Conservation (phyloP, 2,329 filamentous ascomycete genomes). For the Diplocarpon mali region DNA sequence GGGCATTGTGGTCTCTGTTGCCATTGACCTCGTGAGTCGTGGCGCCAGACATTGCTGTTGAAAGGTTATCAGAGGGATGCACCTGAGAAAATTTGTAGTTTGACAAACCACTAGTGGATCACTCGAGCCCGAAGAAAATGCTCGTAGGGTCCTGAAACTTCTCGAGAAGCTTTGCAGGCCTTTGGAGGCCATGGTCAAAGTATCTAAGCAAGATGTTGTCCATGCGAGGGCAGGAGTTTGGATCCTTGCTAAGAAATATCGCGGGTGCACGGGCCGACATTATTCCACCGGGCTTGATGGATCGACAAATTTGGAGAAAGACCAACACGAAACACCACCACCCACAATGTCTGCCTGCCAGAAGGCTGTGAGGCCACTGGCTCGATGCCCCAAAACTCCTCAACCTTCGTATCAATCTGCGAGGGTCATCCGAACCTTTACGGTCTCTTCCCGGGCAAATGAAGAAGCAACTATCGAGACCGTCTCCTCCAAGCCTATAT, state of each 20-base stretch:
- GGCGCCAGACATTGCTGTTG: slow-evolving; percentile 34
- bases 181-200: slow-evolving; percentile 26
- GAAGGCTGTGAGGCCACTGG: slow-evolving; percentile 45
- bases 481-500: slow-evolving; percentile 29
- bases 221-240: slow-evolving; percentile 8
- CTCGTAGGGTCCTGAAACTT: slow-evolving; percentile 21
- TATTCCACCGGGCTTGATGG: slow-evolving; percentile 11
- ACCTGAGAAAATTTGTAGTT: neutral
- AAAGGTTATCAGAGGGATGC: slow-evolving; percentile 10
- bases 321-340: slow-evolving; percentile 14
- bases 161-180: slow-evolving; percentile 23
- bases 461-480: slow-evolving; percentile 28
- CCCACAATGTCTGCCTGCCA: slow-evolving; percentile 47
- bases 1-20: slow-evolving; percentile 33
- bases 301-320: slow-evolving; percentile 19
- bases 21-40: slow-evolving; percentile 34
- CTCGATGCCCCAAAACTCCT: slow-evolving; percentile 39
- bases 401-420: slow-evolving; percentile 21
- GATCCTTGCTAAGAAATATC: slow-evolving; percentile 17
- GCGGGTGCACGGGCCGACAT: slow-evolving; percentile 9
- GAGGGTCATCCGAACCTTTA: slow-evolving; percentile 21
- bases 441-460: slow-evolving; percentile 29
- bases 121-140: slow-evolving; percentile 20
- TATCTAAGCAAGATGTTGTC: slow-evolving; percentile 8
- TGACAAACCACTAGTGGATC: slow-evolving; percentile 30